Evolutionary conservation across 208 protist species (phyloP).

Genomic region (Plasmodiophora brassicae): DNA sequence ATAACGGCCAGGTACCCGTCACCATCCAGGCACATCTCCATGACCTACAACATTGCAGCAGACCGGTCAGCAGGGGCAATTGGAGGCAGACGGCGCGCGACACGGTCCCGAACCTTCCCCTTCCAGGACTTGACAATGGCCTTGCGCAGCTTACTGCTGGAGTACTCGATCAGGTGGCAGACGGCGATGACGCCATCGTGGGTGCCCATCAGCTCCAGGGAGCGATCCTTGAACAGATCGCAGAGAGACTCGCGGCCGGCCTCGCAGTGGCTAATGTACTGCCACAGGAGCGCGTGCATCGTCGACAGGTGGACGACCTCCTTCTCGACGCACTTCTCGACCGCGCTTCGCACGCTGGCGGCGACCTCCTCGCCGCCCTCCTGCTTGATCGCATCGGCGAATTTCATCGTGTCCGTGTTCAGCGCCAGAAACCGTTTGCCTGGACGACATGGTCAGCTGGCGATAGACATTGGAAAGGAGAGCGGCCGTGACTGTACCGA

Average conservation of each 20-base stretch:
- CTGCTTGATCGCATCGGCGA: background rate
- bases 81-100: too few species aligned
- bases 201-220: background rate
- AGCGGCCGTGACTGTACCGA: background rate
- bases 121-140: constrained; percentile 18
- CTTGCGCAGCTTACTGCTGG: background rate
- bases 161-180: background rate
- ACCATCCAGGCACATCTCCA: background rate
- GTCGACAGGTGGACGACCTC: background rate
- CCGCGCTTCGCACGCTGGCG: background rate
- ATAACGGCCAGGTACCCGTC: background rate
- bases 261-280: background rate
- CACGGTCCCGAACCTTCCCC: too few species aligned
- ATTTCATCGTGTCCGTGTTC: background rate
- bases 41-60: too few species aligned
- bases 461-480: background rate
- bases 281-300: background rate
- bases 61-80: too few species aligned
- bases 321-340: constrained; percentile 6
- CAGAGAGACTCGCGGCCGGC: background rate
- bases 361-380: background rate
- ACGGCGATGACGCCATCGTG: background rate
- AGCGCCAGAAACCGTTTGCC: background rate
- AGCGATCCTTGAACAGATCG: background rate
- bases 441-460: background rate